Conservation (phyloP, 441 rosid species). For the Lagerstroemia fauriei region DNA sequence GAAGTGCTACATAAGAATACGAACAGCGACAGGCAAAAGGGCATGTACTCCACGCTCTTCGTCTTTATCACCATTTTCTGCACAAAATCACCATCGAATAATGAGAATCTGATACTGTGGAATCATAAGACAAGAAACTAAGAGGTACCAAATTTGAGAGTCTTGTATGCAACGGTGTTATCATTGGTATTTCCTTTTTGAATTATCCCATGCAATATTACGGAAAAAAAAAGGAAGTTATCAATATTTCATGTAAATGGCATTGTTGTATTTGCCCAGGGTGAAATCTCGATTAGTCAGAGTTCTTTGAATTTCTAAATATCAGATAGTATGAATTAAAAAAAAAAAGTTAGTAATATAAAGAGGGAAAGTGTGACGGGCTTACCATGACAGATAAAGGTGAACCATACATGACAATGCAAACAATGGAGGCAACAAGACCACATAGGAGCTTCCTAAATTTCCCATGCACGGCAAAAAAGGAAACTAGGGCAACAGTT, state of each 20-base stretch:
- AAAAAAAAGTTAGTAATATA: neutral
- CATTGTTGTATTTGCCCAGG: too few relatives aligned
- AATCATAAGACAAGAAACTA: neutral
- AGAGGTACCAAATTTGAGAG: too few relatives aligned
- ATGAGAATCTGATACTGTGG: neutral
- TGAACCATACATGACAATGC: constrained; percentile 9
- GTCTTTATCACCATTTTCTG: constrained; percentile 89
- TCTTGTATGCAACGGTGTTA: too few relatives aligned
- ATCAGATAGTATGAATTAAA: too few relatives aligned
- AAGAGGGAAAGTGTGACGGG: neutral
- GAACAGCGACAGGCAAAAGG: constrained; percentile 82
- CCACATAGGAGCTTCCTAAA: constrained; percentile 12
- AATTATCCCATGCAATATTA: too few relatives aligned
- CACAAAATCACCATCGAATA: neutral
- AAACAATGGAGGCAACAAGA: neutral
- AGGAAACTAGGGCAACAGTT: neutral
- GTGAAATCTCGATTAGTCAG: too few relatives aligned
- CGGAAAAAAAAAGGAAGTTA: too few relatives aligned
- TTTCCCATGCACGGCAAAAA: neutral
- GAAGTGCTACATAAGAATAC: constrained; percentile 84
- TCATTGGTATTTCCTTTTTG: too few relatives aligned
- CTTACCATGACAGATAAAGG: constrained; percentile 23
- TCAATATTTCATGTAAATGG: too few relatives aligned
- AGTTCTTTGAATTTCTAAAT: too few relatives aligned
- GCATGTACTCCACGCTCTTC: constrained; percentile 89